Conservation (phyloP, 106 monocot species). For the Amphibolis antarctica region DNA sequence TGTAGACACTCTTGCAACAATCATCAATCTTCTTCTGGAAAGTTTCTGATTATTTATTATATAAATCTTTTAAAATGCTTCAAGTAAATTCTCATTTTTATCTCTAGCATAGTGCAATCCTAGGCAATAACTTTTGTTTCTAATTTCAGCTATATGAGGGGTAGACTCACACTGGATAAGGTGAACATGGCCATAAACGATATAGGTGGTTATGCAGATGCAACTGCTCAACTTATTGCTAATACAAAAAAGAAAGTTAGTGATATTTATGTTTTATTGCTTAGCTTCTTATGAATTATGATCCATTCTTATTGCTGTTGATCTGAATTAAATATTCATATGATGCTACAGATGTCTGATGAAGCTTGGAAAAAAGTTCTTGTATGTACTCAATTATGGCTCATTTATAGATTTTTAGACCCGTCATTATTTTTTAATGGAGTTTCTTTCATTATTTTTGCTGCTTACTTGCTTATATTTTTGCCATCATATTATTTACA, state of each 20-base stretch:
- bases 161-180: constrained; percentile 80
- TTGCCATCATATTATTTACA: no score
- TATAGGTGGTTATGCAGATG: constrained; percentile 69
- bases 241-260: constrained; percentile 71
- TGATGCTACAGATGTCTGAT: constrained; percentile 55
- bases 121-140: not conserved
- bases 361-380: constrained; percentile 71
- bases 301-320: not conserved
- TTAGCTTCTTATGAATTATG: not conserved
- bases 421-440: not conserved
- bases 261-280: constrained; percentile 1
- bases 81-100: no score
- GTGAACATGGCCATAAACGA: constrained; percentile 90
- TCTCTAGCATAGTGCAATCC: not conserved
- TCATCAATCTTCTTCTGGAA: no score
- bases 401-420: not conserved
- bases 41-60: no score
- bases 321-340: not conserved
- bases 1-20: no score
- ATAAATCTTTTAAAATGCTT: no score
- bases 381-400: constrained; percentile 31
- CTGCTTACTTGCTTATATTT: no score
- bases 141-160: constrained; percentile 76
- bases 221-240: constrained; percentile 56
- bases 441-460: no score